Evolutionary conservation across 352 stramenopile species (phyloP).

Genomic region (Aphanomyces euteiches): DNA sequence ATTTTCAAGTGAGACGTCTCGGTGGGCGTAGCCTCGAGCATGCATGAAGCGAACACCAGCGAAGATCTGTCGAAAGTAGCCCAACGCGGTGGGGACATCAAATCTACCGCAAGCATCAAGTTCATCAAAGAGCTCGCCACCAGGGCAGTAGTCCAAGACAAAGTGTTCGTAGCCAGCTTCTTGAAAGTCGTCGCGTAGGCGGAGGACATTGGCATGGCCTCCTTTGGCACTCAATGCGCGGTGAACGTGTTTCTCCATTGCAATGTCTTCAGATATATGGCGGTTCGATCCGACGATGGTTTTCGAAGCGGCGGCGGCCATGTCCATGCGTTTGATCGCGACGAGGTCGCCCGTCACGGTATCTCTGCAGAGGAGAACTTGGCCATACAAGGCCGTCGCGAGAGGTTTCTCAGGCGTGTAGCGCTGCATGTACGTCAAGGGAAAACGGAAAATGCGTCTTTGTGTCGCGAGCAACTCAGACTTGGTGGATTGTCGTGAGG

Average conservation of each 20-base stretch:
- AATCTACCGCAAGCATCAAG: slow-evolving; percentile 45
- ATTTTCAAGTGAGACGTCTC: slow-evolving; percentile 61
- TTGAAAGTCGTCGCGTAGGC: slow-evolving; percentile 36
- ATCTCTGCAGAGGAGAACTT: slow-evolving; percentile 73
- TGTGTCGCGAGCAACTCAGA: too few species aligned
- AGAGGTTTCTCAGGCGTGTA: slow-evolving; percentile 77
- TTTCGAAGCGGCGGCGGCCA: neutral
- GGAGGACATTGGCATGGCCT: slow-evolving; percentile 60
- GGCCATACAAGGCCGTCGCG: slow-evolving; percentile 65
- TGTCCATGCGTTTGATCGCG: slow-evolving; percentile 70
- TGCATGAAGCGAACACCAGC: slow-evolving; percentile 38
- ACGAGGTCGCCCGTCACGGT: slow-evolving; percentile 56
- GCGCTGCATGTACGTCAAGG: slow-evolving; percentile 42
- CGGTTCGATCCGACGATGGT: slow-evolving; percentile 42
- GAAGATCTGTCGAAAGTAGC: slow-evolving; percentile 3
- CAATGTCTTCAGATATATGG: slow-evolving; percentile 73
- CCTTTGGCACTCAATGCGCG: slow-evolving; percentile 55
- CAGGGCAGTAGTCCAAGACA: slow-evolving; percentile 28
- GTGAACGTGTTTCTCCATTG: slow-evolving; percentile 67
- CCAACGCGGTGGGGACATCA: slow-evolving; percentile 45
- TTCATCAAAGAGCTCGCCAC: slow-evolving; percentile 30
- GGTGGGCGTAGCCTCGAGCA: slow-evolving; percentile 38
- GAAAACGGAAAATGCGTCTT: slow-evolving; percentile 1
- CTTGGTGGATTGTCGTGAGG: too few species aligned
- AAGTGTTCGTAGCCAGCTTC: slow-evolving; percentile 21